A percentile compares a stretch with the other conserved stretches of the same genome.
Conservation (phyloP, 192 early-diverging fungal genomes). For the Pecoramyces ruminantium region DNA sequence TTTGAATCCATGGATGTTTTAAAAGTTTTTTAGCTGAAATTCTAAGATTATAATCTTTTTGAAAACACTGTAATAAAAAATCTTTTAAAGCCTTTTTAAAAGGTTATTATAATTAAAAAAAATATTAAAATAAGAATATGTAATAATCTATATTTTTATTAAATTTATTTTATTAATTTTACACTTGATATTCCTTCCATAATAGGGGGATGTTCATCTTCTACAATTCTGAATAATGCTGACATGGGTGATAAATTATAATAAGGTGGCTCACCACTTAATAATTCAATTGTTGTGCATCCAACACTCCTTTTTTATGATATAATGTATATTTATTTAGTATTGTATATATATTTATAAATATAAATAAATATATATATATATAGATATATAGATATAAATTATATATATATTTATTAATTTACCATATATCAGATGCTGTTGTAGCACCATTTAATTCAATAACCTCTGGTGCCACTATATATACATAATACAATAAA, state of each 20-base stretch:
- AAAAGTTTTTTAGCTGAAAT: slow-evolving; percentile 10
- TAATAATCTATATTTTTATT: too few relatives aligned
- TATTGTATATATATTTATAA: too few relatives aligned
- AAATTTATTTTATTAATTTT: not conserved
- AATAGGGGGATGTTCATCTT: slow-evolving; percentile 58
- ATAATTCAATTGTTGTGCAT: slow-evolving; percentile 43
- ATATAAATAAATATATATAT: too few relatives aligned
- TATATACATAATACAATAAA: not conserved
- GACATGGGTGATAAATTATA: slow-evolving; percentile 49
- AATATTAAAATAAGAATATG: too few relatives aligned
- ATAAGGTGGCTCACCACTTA: slow-evolving; percentile 54
- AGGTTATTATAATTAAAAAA: too few relatives aligned
- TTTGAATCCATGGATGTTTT: slow-evolving; percentile 1
- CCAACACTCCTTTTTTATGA: not conserved
- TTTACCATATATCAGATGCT: slow-evolving; percentile 42
- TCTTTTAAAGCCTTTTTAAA: not conserved
- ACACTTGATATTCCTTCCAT: slow-evolving; percentile 38
- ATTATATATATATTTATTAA: not conserved
- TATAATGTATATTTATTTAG: not conserved
- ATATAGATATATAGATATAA: too few relatives aligned
- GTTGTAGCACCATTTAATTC: slow-evolving; percentile 28
- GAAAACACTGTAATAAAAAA: not conserved
- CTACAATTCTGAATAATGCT: slow-evolving; percentile 50
- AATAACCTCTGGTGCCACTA: slow-evolving; percentile 6
- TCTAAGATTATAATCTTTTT: slow-evolving; percentile 17